Evolutionary conservation across 148 eudicot genomes (phyloP).

Genomic region (Rhododendron ferrugineum): DNA sequence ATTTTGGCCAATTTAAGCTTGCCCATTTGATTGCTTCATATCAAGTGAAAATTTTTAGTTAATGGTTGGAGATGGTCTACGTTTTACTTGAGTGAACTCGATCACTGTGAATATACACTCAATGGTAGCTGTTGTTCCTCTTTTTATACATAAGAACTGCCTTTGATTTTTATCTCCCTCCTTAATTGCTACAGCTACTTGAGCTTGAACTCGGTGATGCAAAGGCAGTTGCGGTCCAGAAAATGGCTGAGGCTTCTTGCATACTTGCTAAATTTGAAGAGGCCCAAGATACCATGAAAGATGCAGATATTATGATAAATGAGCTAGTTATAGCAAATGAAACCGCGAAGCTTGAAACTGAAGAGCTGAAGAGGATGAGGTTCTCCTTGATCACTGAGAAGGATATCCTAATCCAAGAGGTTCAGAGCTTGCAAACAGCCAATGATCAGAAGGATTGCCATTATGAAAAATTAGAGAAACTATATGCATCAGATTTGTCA

Average conservation of each 20-base stretch:
- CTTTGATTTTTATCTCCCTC: not conserved
- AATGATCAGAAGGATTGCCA: conserved; percentile 34
- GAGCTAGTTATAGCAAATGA: conserved; percentile 69
- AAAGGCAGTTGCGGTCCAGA: conserved; percentile 47
- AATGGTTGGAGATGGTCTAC: not conserved
- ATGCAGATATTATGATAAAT: conserved; percentile 77
- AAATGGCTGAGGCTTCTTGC: conserved; percentile 64
- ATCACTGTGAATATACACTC: not conserved
- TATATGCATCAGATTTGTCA: conserved; percentile 30
- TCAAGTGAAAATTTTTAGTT: not conserved
- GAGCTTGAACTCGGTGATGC: conserved; percentile 68
- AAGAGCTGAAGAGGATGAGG: conserved; percentile 42
- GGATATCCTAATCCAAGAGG: conserved; percentile 37
- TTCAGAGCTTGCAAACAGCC: conserved; percentile 39
- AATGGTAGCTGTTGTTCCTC: not conserved
- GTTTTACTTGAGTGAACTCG: not conserved
- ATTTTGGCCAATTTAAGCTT: not conserved
- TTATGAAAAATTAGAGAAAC: conserved; percentile 40
- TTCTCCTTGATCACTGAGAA: conserved; percentile 30
- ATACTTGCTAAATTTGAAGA: conserved; percentile 68
- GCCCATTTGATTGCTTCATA: not conserved
- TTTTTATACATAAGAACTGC: not conserved
- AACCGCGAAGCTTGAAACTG: conserved; percentile 52
- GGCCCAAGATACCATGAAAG: conserved; percentile 67
- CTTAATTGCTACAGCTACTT: conserved; percentile 37